Conservation (phyloP, 2,329 filamentous ascomycete genomes). For the Tricladium varicosporioides region DNA sequence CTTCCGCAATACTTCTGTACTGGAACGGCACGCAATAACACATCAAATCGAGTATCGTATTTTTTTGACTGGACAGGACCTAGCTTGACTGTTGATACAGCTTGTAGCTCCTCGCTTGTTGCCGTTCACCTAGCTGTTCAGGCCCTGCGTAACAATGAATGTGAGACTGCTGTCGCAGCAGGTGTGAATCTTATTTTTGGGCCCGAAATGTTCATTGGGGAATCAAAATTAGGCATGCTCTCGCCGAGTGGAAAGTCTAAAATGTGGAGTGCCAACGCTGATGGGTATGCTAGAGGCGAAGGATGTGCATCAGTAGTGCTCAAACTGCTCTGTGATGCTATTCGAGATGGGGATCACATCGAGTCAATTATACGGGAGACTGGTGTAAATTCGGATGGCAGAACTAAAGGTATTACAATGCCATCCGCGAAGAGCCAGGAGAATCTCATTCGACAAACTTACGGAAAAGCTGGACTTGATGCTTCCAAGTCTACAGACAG, state of each 20-base stretch:
- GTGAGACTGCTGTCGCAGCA: slow-evolving; percentile 18
- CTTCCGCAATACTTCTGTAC: slow-evolving; percentile 33
- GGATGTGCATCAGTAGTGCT: slow-evolving; percentile 57
- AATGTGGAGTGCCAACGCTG: slow-evolving; percentile 31
- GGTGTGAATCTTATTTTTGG: slow-evolving; percentile 24
- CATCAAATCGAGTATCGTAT: slow-evolving; percentile 43
- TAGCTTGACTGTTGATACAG: slow-evolving; percentile 40
- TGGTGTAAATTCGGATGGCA: slow-evolving; percentile 49
- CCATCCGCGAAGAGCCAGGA: slow-evolving; percentile 47
- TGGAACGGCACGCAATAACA: slow-evolving; percentile 34
- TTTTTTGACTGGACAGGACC: slow-evolving; percentile 40
- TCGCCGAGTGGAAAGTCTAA: slow-evolving; percentile 37
- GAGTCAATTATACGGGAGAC: slow-evolving; percentile 48
- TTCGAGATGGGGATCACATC: slow-evolving; percentile 57
- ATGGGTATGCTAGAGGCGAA: slow-evolving; percentile 40
- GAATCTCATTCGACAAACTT: slow-evolving; percentile 43
- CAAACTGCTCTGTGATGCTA: slow-evolving; percentile 50
- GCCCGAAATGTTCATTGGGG: slow-evolving; percentile 34
- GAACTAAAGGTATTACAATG: slow-evolving; percentile 51
- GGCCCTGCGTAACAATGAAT: slow-evolving; percentile 15
- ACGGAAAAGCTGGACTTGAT: slow-evolving; percentile 43
- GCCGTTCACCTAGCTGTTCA: slow-evolving; percentile 34
- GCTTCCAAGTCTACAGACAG: slow-evolving; percentile 32
- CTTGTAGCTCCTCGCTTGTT: slow-evolving; percentile 38
- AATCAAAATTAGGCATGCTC: slow-evolving; percentile 42